Evolutionary conservation across 371 early-diverging fungal species (phyloP).

Genomic region (Saksenaea vasiformis): DNA sequence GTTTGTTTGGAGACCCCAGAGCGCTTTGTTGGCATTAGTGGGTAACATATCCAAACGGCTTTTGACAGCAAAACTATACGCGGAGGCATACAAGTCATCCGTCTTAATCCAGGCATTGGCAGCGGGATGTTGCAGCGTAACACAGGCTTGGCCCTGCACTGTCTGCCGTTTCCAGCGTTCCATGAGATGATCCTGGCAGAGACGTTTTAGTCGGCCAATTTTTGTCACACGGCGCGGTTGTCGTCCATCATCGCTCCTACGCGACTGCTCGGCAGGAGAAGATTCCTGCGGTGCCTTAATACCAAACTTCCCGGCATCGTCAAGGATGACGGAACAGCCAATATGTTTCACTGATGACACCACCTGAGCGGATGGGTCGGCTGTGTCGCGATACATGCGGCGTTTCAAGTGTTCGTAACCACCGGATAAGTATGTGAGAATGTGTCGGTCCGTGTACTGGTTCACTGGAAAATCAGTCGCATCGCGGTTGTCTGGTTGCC

Average conservation of each 20-base stretch:
- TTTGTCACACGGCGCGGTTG: background rate
- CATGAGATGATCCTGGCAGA: background rate
- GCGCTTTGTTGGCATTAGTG: background rate
- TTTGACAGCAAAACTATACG: background rate
- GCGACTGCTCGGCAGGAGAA: no score
- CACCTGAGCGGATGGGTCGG: background rate
- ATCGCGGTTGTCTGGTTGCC: background rate
- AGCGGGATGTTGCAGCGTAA: background rate
- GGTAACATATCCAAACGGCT: background rate
- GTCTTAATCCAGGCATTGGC: slow-evolving; percentile 3
- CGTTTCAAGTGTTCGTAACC: slow-evolving; percentile 1
- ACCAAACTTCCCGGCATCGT: background rate
- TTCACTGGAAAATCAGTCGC: background rate
- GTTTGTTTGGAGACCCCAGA: no score
- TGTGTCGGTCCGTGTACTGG: background rate
- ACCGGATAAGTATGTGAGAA: background rate
- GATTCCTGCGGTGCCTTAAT: background rate
- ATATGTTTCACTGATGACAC: background rate
- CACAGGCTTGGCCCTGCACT: background rate
- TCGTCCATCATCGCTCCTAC: no score
- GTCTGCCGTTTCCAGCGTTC: background rate
- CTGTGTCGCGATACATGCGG: background rate
- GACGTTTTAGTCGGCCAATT: background rate
- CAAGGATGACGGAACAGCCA: background rate
- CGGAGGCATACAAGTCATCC: background rate